phyloP scores from a whole-genome alignment of 345 rosid species.

The Syzygium oleosum region DNA sequence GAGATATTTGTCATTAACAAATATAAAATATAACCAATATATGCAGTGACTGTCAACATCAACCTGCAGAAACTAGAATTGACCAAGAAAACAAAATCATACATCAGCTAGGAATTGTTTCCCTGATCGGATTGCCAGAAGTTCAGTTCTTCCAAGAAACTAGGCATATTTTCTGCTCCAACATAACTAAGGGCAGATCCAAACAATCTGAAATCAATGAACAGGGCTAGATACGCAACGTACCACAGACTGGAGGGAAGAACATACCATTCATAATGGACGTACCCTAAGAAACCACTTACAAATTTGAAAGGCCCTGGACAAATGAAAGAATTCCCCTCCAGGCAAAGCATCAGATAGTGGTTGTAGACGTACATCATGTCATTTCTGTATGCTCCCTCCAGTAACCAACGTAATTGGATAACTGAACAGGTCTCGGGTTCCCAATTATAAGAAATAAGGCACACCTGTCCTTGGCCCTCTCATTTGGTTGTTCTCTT shows the following conservation, averaged over 20 bases:
- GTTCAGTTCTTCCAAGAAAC: not conserved
- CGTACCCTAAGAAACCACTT: not conserved
- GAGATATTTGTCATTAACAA: not conserved
- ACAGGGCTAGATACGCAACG: not conserved
- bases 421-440: not conserved
- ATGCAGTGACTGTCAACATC: not conserved
- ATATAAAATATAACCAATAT: not conserved
- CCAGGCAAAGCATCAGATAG: not conserved
- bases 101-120: not conserved
- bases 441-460: constrained; percentile 59
- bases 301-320: not conserved
- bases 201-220: not conserved
- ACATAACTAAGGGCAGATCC: not conserved
- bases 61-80: not conserved
- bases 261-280: not conserved
- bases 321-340: not conserved
- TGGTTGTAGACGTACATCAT: not conserved
- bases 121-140: not conserved
- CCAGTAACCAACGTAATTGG: not conserved
- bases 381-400: not conserved
- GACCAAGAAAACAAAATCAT: not conserved
- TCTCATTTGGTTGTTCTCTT: constrained; percentile 99
- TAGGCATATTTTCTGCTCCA: not conserved
- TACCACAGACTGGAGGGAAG: not conserved
- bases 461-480: constrained; percentile 99